These are phyloP conservation scores for Fistulifera solaris DNA, from an alignment of 108 stramenopile genomes.

Conservation along the genomic window DNA sequence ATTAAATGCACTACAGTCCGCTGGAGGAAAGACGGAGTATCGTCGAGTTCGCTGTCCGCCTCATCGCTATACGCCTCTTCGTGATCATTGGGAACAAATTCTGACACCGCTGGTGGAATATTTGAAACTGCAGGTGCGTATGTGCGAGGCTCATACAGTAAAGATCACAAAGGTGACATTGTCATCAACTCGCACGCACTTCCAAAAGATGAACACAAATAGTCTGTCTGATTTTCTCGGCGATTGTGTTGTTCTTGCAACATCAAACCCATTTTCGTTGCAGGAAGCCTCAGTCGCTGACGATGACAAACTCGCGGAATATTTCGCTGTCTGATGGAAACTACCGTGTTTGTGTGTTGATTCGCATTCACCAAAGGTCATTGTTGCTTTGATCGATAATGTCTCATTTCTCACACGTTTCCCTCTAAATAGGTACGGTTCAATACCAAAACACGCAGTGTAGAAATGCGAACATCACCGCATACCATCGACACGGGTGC, in stretches of 20 bases:
- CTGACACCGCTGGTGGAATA: conserved; percentile 91
- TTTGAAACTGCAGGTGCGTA: conserved; percentile 84
- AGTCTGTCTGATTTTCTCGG: not conserved
- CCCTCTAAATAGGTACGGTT: conserved; percentile 95
- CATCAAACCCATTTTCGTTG: conserved; percentile 36
- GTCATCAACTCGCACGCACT: too few relatives aligned
- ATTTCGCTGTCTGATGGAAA: conserved; percentile 47
- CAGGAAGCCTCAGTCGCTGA: conserved; percentile 46
- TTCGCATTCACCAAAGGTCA: too few relatives aligned
- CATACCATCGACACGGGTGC: conserved; percentile 86
- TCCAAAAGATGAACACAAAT: conserved; percentile 10
- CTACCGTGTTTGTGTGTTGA: conserved; percentile 6
- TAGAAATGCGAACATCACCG: conserved; percentile 92
- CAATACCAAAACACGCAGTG: conserved; percentile 93
- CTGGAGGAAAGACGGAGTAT: conserved; percentile 73
- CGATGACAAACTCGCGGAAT: conserved; percentile 25
- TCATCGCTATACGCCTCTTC: conserved; percentile 91
- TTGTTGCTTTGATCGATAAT: conserved; percentile 1
- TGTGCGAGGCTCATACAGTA: not conserved
- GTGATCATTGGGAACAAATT: conserved; percentile 87
- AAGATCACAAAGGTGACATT: not conserved
- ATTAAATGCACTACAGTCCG: conserved; percentile 59
- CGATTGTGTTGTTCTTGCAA: conserved; percentile 46
- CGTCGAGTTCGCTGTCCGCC: conserved; percentile 92
- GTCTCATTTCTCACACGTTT: too few relatives aligned